phyloP scores from a whole-genome alignment of 192 early-diverging fungal species.

The Gigaspora rosea region DNA sequence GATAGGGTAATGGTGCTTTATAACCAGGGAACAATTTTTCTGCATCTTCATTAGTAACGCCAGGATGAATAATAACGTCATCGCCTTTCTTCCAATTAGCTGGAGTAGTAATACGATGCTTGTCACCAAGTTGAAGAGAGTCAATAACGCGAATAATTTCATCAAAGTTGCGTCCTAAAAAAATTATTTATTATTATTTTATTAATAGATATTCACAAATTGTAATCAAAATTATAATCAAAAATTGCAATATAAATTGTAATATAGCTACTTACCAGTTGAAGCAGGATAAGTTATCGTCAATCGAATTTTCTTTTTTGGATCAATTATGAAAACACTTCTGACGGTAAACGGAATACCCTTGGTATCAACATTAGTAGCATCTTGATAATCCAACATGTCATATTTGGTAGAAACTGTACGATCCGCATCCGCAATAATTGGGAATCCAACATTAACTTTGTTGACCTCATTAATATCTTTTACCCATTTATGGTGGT shows the following conservation, averaged over 20 bases:
- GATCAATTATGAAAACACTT: slow-evolving; percentile 94
- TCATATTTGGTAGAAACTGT: slow-evolving; percentile 89
- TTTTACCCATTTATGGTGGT: slow-evolving; percentile 85
- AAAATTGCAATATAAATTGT: too few relatives aligned
- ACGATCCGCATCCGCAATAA: slow-evolving; percentile 91
- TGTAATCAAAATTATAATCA: neutral
- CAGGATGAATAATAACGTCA: slow-evolving; percentile 91
- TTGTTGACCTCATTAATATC: slow-evolving; percentile 93
- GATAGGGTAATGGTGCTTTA: slow-evolving; percentile 80
- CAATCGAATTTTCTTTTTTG: slow-evolving; percentile 85
- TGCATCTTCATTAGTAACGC: slow-evolving; percentile 83
- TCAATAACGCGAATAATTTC: slow-evolving; percentile 94
- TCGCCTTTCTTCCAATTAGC: slow-evolving; percentile 88
- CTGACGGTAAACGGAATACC: slow-evolving; percentile 96
- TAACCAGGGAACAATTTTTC: slow-evolving; percentile 80
- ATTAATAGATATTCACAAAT: neutral
- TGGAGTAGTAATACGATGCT: slow-evolving; percentile 88
- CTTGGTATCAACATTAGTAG: slow-evolving; percentile 82
- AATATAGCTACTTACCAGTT: slow-evolving; percentile 38
- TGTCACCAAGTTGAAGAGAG: slow-evolving; percentile 90
- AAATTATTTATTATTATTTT: neutral
- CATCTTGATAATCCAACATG: slow-evolving; percentile 96
- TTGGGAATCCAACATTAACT: slow-evolving; percentile 80
- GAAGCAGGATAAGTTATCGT: slow-evolving; percentile 94
- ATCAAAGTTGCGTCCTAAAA: slow-evolving; percentile 91